Percentiles rank a stretch among this genome's conserved stretches.
Evolutionary conservation across 2,329 filamentous ascomycete genomes (phyloP).

Genomic region (Diaporthe sp.): DNA sequence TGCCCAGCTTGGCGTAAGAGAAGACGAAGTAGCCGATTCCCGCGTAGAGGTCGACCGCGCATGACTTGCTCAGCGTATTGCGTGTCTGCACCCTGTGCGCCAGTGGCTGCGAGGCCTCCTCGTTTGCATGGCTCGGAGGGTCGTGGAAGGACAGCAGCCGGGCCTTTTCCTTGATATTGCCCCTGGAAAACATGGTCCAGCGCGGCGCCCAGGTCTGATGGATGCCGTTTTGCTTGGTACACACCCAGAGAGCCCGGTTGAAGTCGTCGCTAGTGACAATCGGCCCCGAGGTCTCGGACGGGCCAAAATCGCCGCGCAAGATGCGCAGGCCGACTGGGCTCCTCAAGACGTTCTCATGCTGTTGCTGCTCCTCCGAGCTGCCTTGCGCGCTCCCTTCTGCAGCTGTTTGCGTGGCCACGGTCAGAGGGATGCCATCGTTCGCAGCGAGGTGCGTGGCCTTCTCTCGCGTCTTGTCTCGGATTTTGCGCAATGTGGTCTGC

Average conservation of each 20-base stretch:
- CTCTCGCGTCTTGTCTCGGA: slow-evolving; percentile 54
- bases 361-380: slow-evolving; percentile 32
- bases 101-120: not conserved
- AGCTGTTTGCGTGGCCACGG: slow-evolving; percentile 36
- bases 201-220: slow-evolving; percentile 86
- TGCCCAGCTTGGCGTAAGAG: slow-evolving; percentile 78
- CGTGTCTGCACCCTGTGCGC: not conserved
- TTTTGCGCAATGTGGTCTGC: slow-evolving; percentile 56
- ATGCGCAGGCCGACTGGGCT: slow-evolving; percentile 77
- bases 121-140: not conserved
- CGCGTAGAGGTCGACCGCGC: slow-evolving; percentile 85
- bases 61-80: slow-evolving; percentile 46
- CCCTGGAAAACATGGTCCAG: slow-evolving; percentile 94
- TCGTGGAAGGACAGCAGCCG: slow-evolving; percentile 70
- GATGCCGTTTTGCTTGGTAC: slow-evolving; percentile 81
- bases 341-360: slow-evolving; percentile 75
- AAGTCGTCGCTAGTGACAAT: slow-evolving; percentile 64
- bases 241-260: slow-evolving; percentile 78
- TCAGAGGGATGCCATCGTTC: slow-evolving; percentile 70
- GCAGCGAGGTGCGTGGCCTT: slow-evolving; percentile 67
- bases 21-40: slow-evolving; percentile 97
- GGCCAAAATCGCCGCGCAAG: slow-evolving; percentile 81
- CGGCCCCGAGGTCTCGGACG: slow-evolving; percentile 41
- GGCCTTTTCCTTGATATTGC: slow-evolving; percentile 90
- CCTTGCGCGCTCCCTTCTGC: not conserved